Evolutionary conservation across 495 filamentous ascomycete genomes (phyloP).

Genomic region (Stereocaulon alpinum): DNA sequence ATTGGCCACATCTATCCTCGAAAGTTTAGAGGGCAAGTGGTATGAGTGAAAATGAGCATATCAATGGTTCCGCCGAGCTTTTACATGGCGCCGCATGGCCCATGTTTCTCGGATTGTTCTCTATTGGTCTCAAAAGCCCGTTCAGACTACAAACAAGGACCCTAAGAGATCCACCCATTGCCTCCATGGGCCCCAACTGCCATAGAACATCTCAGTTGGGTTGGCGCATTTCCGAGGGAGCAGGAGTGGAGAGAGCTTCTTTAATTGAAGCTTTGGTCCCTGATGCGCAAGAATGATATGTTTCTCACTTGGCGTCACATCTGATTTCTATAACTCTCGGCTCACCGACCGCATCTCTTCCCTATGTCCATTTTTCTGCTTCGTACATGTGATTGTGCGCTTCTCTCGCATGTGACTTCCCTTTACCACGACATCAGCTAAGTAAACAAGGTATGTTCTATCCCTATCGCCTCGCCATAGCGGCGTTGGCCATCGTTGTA

Average conservation of each 20-base stretch:
- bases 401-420: neutral
- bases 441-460: constrained; percentile 1
- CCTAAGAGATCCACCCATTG: neutral
- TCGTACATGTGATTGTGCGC: neutral
- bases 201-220: neutral
- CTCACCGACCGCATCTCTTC: neutral
- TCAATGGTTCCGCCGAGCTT: neutral
- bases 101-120: neutral
- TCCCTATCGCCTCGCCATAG: neutral
- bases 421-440: neutral
- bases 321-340: neutral
- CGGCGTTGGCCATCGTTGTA: neutral
- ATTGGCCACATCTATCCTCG: neutral
- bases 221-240: too few relatives aligned
- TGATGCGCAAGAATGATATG: too few relatives aligned
- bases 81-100: neutral
- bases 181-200: neutral
- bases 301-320: neutral
- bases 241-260: too few relatives aligned
- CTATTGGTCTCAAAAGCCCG: neutral
- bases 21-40: neutral
- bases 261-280: too few relatives aligned
- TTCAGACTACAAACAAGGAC: neutral
- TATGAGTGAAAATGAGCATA: neutral
- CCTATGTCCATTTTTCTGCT: neutral